Base-by-base conservation (phyloP, 2,329 filamentous ascomycete genomes). In the Blumeriella jaapii region DNA sequence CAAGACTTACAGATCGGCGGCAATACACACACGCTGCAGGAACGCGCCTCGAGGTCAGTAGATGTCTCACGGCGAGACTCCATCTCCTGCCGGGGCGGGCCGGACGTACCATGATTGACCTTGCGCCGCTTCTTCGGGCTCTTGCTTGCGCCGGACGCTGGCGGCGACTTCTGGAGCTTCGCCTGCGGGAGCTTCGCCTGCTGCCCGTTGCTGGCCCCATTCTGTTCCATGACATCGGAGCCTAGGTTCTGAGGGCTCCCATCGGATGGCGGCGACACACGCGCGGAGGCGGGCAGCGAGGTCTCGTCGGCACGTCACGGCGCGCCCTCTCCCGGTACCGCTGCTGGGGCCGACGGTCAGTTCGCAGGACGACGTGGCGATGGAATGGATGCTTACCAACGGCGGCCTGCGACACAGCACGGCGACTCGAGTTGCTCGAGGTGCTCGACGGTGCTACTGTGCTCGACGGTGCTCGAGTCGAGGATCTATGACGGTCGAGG, bases 61-160 rank as follows among this genome's bases (percentile, higher is more conserved):
- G 26, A 48, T 49, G 44, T 50, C 51, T 52, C 46, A 46, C 10
- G 7, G 7, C 22, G 9, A 6, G 20, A 8, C 9, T 34, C 45
- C 38, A 34, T 42, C 44, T 40, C 43, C 45, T 46, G 46, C 41
- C 42, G 42, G 36, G 38, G 34, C 44, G 40, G 40, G 41, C 37
- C 46, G 34, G 37, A 61, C 77, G 64, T 74, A 87, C 82, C 82
- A 64, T 89, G 82, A 65, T 86, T 87, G 50, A 89, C 82, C 65
- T 89, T 89, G 67, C 82, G 80, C 63, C 82, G 72, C 69, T 86
- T 87, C 65, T 84, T 87, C 31, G 79, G 77, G 57, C 74, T 82
- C 59, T 71, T 68, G 47, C 38, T 51, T 44, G 45, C 44, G 42
- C 44, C 52, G 33, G 48, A 42, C 30, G 50, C 47, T 41, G 52